Conservation (phyloP, 768 basidiomycete species). For the Roridomyces roridus region DNA sequence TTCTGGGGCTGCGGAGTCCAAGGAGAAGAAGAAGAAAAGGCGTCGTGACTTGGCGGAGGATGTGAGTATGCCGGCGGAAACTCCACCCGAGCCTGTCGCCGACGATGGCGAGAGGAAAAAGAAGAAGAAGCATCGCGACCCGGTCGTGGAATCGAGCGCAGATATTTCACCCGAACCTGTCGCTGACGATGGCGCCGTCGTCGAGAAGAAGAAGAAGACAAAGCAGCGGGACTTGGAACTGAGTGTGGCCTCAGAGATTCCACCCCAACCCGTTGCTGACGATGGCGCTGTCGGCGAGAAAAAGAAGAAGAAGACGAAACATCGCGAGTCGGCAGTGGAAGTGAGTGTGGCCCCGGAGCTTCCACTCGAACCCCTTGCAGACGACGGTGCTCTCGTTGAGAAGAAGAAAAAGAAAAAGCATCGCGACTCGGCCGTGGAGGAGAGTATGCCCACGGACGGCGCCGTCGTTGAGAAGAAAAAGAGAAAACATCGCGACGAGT, state of each 20-base stretch:
- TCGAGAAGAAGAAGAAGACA: no score
- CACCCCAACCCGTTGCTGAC: not conserved
- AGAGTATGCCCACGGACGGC: no score
- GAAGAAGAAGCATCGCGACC: not conserved
- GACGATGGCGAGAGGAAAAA: not conserved
- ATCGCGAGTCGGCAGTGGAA: not conserved
- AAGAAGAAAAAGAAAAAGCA: not conserved
- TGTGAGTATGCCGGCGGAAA: not conserved
- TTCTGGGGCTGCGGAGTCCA: constrained; percentile 14
- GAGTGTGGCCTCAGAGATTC: not conserved
- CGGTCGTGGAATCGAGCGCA: not conserved
- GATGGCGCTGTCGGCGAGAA: not conserved
- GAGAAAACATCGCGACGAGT: no score
- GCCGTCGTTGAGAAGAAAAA: no score
- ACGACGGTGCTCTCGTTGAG: no score
- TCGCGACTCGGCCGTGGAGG: not conserved
- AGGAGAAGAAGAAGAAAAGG: constrained; percentile 36
- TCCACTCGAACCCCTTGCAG: no score
- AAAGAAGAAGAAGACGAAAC: not conserved
- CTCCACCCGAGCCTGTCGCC: no score
- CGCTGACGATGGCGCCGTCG: no score
- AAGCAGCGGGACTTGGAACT: no score
- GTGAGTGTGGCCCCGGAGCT: no score
- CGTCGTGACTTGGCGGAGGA: constrained; percentile 1
- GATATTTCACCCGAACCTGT: no score